Conservation (phyloP, 805 yeast genomes). For the Yarrowia osloensis region DNA sequence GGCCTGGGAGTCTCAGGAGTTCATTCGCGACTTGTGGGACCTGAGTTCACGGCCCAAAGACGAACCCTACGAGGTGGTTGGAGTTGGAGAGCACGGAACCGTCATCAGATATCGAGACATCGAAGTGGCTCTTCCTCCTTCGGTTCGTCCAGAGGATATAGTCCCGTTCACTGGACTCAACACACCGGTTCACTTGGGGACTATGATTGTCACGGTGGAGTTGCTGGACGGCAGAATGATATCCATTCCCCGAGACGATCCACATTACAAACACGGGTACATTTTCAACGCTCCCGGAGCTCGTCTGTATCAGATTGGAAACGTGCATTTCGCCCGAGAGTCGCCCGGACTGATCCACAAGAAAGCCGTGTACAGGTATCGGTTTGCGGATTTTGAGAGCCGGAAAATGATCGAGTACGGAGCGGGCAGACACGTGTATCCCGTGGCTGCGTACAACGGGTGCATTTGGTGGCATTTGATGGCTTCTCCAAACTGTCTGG, state of each 20-base stretch:
- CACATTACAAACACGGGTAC: not conserved
- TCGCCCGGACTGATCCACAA: not conserved
- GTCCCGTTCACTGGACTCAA: not conserved
- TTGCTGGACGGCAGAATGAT: not conserved
- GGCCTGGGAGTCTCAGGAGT: not conserved
- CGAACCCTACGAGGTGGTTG: not conserved
- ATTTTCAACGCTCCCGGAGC: not conserved
- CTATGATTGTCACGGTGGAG: not conserved
- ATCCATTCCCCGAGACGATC: not conserved
- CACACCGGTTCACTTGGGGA: not conserved
- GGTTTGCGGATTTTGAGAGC: constrained; percentile 2
- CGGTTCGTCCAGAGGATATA: not conserved
- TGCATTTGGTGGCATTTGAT: not conserved
- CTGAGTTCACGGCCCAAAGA: not conserved
- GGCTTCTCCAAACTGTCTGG: not conserved
- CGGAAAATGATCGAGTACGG: not conserved
- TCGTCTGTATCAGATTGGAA: not conserved
- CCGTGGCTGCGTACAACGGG: not conserved
- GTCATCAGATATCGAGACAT: not conserved
- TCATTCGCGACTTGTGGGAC: not conserved
- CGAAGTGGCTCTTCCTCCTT: not conserved
- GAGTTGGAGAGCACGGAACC: not conserved
- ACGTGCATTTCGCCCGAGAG: constrained; percentile 2
- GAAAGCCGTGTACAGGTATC: not conserved
- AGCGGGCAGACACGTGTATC: not conserved